Base-by-base conservation (phyloP, 208 protist genomes). In the Blechomonas ayalai region DNA sequence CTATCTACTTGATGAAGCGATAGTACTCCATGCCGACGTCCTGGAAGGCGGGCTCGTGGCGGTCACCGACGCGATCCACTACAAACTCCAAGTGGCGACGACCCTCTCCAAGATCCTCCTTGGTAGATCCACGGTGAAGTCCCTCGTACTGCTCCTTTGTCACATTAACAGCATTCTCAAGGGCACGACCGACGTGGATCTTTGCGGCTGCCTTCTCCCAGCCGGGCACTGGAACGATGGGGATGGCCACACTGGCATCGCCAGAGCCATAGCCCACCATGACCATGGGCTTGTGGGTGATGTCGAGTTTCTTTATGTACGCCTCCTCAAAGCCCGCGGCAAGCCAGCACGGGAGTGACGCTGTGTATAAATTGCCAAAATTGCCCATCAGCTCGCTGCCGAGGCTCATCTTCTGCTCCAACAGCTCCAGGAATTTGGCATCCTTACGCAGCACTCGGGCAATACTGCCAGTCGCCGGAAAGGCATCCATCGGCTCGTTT, bases 1-100 rank as follows among this genome's bases (percentile, higher is more conserved):
- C 10, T 9, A 0, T 39, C 35, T 80, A 86, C 47, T 73, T 48
- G 15, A 92, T 66, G 59, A 73, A 93, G 32, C 63, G 64, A 51
- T 93, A 94, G 69, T 91, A 94, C 54, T 94, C 86, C 45, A 94
- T 82, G 39, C 86, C 86, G 37, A 94, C 69, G 55, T 94, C 86
- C 52, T 94, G 86, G 64, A 91, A 94, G 39, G 82, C 70, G 32
- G 50, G 44, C 59, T 94, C 86, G 59, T 91, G 85, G 35, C 79
- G 71, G 53, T 24, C 70, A 27, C 86, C 86, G 35, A 91, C 46
- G 39, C 70, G 81, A 37, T 75, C 82, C 15, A 94, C 66, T 28
- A 91, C 75, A 40, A 94, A 90, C 60, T 89, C 80, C 60, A 72
- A 79, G 35, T 82, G 62, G 22, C 79, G 73, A 35, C 52, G 54